Percentiles rank a stretch among this genome's conserved stretches.
Evolutionary conservation across 768 basidiomycete genomes (phyloP).

Genomic region (Hydnomerulius pinastri): DNA sequence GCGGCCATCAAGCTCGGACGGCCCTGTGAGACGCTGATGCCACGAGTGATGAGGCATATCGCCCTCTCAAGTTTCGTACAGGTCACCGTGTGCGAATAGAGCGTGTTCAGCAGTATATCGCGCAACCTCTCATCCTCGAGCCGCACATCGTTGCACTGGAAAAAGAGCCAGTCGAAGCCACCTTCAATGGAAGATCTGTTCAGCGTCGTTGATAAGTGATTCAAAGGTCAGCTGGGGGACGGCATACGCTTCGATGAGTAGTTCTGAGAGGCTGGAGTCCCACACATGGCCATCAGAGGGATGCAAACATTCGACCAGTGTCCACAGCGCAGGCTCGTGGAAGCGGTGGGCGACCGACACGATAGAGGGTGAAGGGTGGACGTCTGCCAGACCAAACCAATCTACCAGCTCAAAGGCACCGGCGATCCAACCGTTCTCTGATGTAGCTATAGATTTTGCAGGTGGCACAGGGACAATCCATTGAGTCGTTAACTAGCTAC

Average conservation of each 20-base stretch:
- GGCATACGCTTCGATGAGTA: constrained; percentile 30
- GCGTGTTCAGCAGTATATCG: constrained; percentile 36
- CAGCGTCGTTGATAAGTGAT: background rate
- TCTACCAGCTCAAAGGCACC: constrained; percentile 63
- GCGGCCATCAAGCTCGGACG: constrained; percentile 26
- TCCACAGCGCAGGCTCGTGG: constrained; percentile 42
- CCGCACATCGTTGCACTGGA: constrained; percentile 30
- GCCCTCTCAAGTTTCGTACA: constrained; percentile 37
- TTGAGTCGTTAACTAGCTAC: background rate
- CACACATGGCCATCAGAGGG: constrained; percentile 46
- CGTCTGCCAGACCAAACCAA: constrained; percentile 53
- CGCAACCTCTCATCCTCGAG: constrained; percentile 26
- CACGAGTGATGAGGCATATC: constrained; percentile 40
- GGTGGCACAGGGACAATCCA: background rate
- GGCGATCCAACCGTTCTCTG: constrained; percentile 32
- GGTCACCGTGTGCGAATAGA: constrained; percentile 29
- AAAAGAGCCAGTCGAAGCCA: constrained; percentile 49
- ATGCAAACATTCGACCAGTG: constrained; percentile 45
- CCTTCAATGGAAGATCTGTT: constrained; percentile 14
- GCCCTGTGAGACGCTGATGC: constrained; percentile 24
- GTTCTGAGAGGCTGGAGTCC: constrained; percentile 27
- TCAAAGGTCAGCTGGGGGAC: background rate
- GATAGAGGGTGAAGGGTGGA: constrained; percentile 35
- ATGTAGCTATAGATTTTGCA: constrained; percentile 37
- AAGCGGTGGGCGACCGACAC: constrained; percentile 40